Percentiles rank a stretch among this genome's conserved stretches.
Conservation (phyloP, 192 early-diverging fungal species). For the Coemansia sp. region DNA sequence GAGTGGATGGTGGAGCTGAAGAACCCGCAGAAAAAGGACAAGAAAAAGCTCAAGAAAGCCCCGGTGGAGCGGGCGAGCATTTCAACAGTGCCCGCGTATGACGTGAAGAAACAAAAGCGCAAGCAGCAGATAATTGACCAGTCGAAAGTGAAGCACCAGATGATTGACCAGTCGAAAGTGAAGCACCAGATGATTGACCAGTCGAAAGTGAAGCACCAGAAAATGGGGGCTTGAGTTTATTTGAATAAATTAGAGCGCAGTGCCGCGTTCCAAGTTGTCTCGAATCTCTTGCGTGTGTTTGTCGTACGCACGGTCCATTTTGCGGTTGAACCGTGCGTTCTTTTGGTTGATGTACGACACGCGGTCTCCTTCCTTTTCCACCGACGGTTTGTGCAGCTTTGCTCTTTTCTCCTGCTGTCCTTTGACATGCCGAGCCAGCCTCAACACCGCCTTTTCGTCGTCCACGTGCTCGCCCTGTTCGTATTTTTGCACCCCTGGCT, state of each 20-base stretch:
- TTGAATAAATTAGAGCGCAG: slow-evolving; percentile 56
- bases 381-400: slow-evolving; percentile 42
- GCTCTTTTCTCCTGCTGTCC: slow-evolving; percentile 72
- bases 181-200: slow-evolving; percentile 45
- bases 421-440: slow-evolving; percentile 65
- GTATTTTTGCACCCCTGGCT: slow-evolving; percentile 77
- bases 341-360: slow-evolving; percentile 96
- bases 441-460: slow-evolving; percentile 61
- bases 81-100: slow-evolving; percentile 74
- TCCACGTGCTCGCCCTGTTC: slow-evolving; percentile 52
- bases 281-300: slow-evolving; percentile 92
- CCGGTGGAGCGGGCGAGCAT: slow-evolving; percentile 74
- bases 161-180: too few relatives aligned
- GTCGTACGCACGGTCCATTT: slow-evolving; percentile 92
- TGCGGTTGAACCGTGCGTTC: slow-evolving; percentile 94
- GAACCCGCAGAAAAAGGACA: slow-evolving; percentile 56
- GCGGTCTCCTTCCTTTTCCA: slow-evolving; percentile 73
- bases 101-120: slow-evolving; percentile 64
- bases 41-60: slow-evolving; percentile 67
- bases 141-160: too few relatives aligned
- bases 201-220: slow-evolving; percentile 32
- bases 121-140: slow-evolving; percentile 57
- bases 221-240: not conserved
- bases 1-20: slow-evolving; percentile 97
- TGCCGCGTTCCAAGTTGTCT: slow-evolving; percentile 83